These are phyloP conservation scores for Fonsecaea pugnacius DNA, from an alignment of 2,329 filamentous ascomycete genomes.

Conservation along the genomic window DNA sequence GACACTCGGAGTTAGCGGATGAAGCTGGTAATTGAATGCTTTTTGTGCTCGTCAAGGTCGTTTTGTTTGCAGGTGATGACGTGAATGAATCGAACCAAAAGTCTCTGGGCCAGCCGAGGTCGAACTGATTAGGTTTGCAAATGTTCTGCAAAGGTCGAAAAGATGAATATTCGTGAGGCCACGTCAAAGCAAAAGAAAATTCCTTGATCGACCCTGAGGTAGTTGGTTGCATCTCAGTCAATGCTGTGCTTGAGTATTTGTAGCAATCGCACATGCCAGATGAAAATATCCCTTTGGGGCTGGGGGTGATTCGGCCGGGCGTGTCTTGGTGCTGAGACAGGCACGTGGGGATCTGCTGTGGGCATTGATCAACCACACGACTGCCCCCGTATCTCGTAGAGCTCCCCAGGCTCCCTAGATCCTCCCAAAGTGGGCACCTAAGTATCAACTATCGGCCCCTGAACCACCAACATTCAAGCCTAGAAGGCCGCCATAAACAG, in stretches of 20 bases:
- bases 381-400: background rate
- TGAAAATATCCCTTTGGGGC: background rate
- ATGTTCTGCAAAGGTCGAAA: background rate
- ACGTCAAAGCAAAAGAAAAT: slow-evolving; percentile 4
- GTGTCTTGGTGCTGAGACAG: slow-evolving; percentile 26
- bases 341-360: slow-evolving; percentile 28
- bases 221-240: slow-evolving; percentile 1
- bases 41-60: background rate
- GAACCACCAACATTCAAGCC: slow-evolving; percentile 3
- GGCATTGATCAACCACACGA: slow-evolving; percentile 18
- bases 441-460: slow-evolving; percentile 19
- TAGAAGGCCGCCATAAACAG: slow-evolving; percentile 14
- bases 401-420: background rate
- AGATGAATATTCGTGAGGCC: background rate
- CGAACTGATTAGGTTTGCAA: slow-evolving; percentile 14
- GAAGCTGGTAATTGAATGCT: background rate
- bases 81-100: background rate
- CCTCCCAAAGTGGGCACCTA: slow-evolving; percentile 6
- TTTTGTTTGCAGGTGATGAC: background rate
- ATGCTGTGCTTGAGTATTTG: slow-evolving; percentile 8
- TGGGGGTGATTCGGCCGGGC: background rate
- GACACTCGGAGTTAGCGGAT: slow-evolving; percentile 14
- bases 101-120: slow-evolving; percentile 12
- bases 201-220: background rate
- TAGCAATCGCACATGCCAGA: slow-evolving; percentile 3